phyloP scores from a whole-genome alignment of 306 rosid genomes.

The Trifolium fragiferum region DNA sequence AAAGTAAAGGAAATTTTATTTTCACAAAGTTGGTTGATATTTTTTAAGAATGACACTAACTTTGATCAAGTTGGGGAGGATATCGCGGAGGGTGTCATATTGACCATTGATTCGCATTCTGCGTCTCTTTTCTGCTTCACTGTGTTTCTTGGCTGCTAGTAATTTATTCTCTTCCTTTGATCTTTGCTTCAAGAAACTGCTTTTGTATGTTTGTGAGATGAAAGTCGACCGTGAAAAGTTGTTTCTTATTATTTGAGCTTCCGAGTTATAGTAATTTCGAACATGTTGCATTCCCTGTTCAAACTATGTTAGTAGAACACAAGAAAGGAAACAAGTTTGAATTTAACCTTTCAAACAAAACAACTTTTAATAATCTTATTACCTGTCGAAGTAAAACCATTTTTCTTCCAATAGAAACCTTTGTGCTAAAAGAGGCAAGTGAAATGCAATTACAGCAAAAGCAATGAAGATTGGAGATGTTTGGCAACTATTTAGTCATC shows the following conservation, averaged over 20 bases:
- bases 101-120: constrained; percentile 74
- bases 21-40: background rate
- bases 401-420: constrained; percentile 25
- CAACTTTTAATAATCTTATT: background rate
- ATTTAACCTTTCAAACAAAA: constrained; percentile 1
- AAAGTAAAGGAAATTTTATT: background rate
- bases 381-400: constrained; percentile 56
- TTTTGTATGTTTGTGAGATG: constrained; percentile 41
- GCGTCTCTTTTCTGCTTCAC: constrained; percentile 77
- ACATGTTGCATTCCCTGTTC: constrained; percentile 56
- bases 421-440: constrained; percentile 39
- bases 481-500: constrained; percentile 21
- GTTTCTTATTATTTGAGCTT: constrained; percentile 34
- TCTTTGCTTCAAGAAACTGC: constrained; percentile 49
- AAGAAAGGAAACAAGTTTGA: constrained; percentile 20
- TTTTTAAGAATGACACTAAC: constrained; percentile 42
- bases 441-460: constrained; percentile 3
- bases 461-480: constrained; percentile 15
- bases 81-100: constrained; percentile 60
- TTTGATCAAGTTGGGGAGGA: constrained; percentile 63
- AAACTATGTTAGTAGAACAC: constrained; percentile 31
- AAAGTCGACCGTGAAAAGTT: constrained; percentile 40
- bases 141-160: constrained; percentile 67
- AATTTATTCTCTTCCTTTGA: constrained; percentile 56
- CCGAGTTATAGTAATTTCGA: constrained; percentile 44